These are phyloP conservation scores for Eucalyptus fibrosa DNA, from an alignment of 345 rosid genomes.

Conservation along the genomic window DNA sequence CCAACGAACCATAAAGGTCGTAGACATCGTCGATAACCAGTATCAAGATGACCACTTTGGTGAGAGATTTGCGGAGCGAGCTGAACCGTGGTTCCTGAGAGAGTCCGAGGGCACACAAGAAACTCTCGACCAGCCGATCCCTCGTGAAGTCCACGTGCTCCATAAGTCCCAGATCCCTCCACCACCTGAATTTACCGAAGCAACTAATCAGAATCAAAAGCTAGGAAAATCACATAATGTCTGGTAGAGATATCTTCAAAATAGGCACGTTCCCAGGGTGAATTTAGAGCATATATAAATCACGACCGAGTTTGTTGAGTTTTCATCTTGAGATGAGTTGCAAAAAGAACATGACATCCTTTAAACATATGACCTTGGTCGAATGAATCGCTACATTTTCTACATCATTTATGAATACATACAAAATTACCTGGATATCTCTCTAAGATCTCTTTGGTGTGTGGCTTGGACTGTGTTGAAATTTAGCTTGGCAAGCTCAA, in stretches of 20 bases:
- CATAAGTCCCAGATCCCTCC: conserved; percentile 26
- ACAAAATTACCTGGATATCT: conserved; percentile 16
- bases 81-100: conserved; percentile 6
- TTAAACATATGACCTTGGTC: not conserved
- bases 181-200: conserved; percentile 23
- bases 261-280: not conserved
- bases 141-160: conserved; percentile 25
- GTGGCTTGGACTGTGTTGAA: conserved; percentile 33
- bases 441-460: conserved; percentile 31
- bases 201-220: not conserved
- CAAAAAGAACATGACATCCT: not conserved
- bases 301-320: not conserved
- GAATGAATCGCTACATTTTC: not conserved
- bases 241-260: not conserved
- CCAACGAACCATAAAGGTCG: conserved; percentile 37
- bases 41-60: conserved; percentile 24
- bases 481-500: conserved; percentile 27
- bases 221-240: not conserved
- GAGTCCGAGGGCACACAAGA: conserved; percentile 33
- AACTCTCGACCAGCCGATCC: conserved; percentile 39
- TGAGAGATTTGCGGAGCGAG: conserved; percentile 26
- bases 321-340: not conserved
- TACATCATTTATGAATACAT: not conserved
- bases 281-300: not conserved
- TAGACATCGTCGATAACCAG: conserved; percentile 38